Evolutionary conservation across 768 basidiomycete species (phyloP).

Genomic region (Multifurca ochricompacta): DNA sequence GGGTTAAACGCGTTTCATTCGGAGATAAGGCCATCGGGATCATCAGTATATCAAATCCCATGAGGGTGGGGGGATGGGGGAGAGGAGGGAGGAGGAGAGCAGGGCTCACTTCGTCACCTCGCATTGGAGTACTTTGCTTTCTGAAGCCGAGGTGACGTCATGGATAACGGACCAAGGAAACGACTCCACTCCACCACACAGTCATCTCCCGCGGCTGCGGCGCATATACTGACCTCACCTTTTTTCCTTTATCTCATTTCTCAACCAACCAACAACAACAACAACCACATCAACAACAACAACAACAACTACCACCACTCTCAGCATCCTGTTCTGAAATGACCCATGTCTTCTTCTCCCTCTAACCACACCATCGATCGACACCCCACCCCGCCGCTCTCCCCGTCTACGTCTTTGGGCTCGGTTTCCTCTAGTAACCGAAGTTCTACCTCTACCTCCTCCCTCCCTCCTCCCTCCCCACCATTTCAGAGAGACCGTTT

Average conservation of each 20-base stretch:
- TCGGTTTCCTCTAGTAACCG: constrained; percentile 6
- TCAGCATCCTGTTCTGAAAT: constrained; percentile 1
- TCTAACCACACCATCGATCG: neutral
- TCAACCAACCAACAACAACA: neutral
- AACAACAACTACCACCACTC: neutral
- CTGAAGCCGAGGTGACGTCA: constrained; percentile 8
- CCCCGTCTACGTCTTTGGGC: constrained; percentile 13
- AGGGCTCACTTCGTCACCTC: too few relatives aligned
- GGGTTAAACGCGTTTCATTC: too few relatives aligned
- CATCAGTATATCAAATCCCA: too few relatives aligned
- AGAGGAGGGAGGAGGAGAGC: too few relatives aligned
- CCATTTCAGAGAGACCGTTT: neutral
- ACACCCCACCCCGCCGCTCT: constrained; percentile 16
- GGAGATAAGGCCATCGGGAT: too few relatives aligned
- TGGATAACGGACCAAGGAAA: constrained; percentile 3
- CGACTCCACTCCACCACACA: constrained; percentile 1
- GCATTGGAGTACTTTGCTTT: neutral
- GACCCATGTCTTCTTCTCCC: constrained; percentile 10
- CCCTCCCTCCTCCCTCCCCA: constrained; percentile 5
- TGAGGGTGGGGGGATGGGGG: too few relatives aligned
- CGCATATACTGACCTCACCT: neutral
- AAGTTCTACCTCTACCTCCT: constrained; percentile 9
- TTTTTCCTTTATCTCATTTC: neutral
- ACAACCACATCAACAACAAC: neutral
- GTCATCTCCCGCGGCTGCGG: constrained; percentile 14